Evolutionary conservation across 202 grass and related monocot species (phyloP).

Genomic region (Tripidium arundinaceum): DNA sequence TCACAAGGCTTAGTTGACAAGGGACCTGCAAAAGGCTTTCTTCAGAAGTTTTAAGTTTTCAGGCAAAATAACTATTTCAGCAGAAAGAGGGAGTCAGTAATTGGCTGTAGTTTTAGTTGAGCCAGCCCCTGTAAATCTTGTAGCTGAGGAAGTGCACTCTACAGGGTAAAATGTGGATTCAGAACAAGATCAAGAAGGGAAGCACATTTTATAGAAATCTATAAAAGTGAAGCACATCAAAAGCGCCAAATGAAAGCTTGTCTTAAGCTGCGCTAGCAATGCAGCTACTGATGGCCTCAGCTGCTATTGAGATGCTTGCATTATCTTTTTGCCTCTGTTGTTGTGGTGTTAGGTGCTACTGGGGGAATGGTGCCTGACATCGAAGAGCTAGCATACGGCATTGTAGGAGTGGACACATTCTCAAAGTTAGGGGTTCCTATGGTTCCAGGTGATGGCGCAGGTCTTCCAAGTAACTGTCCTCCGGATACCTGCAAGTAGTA

Average conservation of each 20-base stretch:
- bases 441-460: slow-evolving; percentile 72
- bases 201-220: not conserved
- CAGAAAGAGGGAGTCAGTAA: slow-evolving; percentile 13
- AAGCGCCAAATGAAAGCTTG: not conserved
- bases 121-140: slow-evolving; percentile 80
- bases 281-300: slow-evolving; percentile 61
- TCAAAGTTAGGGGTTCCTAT: slow-evolving; percentile 64
- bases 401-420: slow-evolving; percentile 83
- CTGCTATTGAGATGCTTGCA: slow-evolving; percentile 75
- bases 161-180: slow-evolving; percentile 24
- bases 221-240: slow-evolving; percentile 5
- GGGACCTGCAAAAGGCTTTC: slow-evolving; percentile 45
- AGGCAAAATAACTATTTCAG: not conserved
- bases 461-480: slow-evolving; percentile 64
- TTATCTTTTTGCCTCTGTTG: slow-evolving; percentile 81
- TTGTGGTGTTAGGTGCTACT: slow-evolving; percentile 70
- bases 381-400: slow-evolving; percentile 83
- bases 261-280: slow-evolving; percentile 57
- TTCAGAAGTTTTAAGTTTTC: slow-evolving; percentile 12
- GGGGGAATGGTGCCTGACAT: slow-evolving; percentile 81
- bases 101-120: slow-evolving; percentile 86
- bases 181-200: not conserved
- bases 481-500: slow-evolving; percentile 57
- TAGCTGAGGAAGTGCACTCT: slow-evolving; percentile 78
- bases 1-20: slow-evolving; percentile 64